Evolutionary conservation across 2,329 filamentous ascomycete genomes (phyloP).

Genomic region (Huntiella savannae): DNA sequence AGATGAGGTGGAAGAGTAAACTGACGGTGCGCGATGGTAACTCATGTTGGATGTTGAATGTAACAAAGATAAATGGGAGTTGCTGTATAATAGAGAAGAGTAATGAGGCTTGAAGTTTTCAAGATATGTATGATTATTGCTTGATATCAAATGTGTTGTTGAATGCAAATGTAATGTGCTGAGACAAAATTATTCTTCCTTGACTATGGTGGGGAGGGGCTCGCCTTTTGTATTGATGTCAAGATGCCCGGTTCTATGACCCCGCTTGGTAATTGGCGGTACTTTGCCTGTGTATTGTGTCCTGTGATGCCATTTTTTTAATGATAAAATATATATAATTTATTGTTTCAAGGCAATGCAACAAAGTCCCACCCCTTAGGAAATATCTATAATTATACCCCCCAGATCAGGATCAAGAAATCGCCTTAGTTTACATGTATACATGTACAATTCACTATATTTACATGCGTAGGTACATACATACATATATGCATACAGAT

Average conservation of each 20-base stretch:
- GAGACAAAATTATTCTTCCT: too few species aligned
- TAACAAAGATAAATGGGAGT: neutral
- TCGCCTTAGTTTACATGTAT: neutral
- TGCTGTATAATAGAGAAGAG: neutral
- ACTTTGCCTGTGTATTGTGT: neutral
- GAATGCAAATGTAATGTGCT: too few species aligned
- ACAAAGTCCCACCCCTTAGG: too few species aligned
- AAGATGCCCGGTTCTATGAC: neutral
- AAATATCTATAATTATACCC: too few species aligned
- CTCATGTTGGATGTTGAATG: constrained; percentile 2
- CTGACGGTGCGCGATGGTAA: neutral
- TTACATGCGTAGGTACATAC: neutral
- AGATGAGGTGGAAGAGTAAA: constrained; percentile 6
- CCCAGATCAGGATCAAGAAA: neutral
- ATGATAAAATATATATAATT: too few species aligned
- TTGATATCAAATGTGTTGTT: too few species aligned
- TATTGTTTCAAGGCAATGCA: too few species aligned
- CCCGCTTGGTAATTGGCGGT: neutral
- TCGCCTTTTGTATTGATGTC: neutral
- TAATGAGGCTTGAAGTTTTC: neutral
- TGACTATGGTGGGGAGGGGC: too few species aligned
- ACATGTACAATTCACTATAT: neutral
- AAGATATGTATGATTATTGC: neutral
- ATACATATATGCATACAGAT: neutral
- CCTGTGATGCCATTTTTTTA: neutral